phyloP scores from a whole-genome alignment of 345 rosid species.

The Moricandia arvensis region DNA sequence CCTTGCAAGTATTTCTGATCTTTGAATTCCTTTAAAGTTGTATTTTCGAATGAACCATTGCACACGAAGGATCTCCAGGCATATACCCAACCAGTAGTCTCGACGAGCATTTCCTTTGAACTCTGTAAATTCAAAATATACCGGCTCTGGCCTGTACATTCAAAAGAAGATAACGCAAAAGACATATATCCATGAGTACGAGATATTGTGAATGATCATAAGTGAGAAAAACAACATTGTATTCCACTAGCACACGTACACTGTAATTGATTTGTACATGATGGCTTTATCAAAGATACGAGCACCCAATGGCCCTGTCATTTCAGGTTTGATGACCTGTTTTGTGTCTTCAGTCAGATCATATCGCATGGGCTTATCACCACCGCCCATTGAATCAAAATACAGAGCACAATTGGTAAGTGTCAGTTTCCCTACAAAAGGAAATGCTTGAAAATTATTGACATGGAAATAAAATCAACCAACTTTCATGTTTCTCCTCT shows the following conservation, averaged over 20 bases:
- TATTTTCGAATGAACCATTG: constrained; percentile 66
- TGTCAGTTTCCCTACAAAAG: constrained; percentile 74
- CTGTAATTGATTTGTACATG: constrained; percentile 72
- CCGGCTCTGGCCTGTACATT: constrained; percentile 64
- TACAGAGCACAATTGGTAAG: constrained; percentile 79
- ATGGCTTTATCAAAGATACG: constrained; percentile 96
- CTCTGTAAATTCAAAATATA: constrained; percentile 88
- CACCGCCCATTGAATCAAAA: constrained; percentile 89
- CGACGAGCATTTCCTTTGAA: constrained; percentile 90
- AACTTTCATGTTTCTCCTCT: background rate
- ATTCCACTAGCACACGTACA: constrained; percentile 52
- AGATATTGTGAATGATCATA: constrained; percentile 12
- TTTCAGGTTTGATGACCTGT: constrained; percentile 89
- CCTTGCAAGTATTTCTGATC: constrained; percentile 69
- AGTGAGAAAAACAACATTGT: constrained; percentile 1
- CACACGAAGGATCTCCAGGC: constrained; percentile 73
- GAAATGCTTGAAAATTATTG: constrained; percentile 29
- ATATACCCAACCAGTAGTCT: constrained; percentile 86
- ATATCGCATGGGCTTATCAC: constrained; percentile 79
- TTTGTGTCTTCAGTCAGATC: constrained; percentile 71
- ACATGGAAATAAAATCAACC: constrained; percentile 20
- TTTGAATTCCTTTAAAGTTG: constrained; percentile 63
- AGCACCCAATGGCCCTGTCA: constrained; percentile 95
- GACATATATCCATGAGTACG: background rate
- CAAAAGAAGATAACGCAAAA: constrained; percentile 18